Evolutionary conservation across 108 stramenopile genomes (phyloP).

Genomic region (Schizochytrium sp.): DNA sequence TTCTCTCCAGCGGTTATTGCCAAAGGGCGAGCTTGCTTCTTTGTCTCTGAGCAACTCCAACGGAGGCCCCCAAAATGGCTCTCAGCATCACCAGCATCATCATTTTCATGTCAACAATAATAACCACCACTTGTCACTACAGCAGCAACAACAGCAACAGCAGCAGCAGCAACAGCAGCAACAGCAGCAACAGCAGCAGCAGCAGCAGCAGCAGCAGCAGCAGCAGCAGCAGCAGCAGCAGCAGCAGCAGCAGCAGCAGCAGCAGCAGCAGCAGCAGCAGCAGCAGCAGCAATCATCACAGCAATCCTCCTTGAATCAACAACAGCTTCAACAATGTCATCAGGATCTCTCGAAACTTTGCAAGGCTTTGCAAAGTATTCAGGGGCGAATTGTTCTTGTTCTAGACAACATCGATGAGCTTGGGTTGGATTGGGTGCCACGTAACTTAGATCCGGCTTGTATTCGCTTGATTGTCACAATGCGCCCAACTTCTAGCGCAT

Average conservation of each 20-base stretch:
- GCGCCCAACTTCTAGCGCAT: not conserved
- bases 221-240: not conserved
- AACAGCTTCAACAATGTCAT: not conserved
- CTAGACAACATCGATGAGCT: not conserved
- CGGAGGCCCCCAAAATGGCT: not conserved
- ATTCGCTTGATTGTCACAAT: not conserved
- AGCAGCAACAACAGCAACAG: conserved; percentile 16
- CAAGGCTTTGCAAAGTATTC: not conserved
- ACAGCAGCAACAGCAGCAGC: no score
- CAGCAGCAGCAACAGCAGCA: not conserved
- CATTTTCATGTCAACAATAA: not conserved
- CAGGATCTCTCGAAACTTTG: not conserved
- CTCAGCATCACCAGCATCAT: not conserved
- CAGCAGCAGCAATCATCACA: not conserved
- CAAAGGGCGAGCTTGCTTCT: no score
- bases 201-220: not conserved
- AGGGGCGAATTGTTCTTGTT: not conserved
- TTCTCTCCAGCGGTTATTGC: no score
- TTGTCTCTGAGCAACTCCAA: no score
- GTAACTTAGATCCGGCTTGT: not conserved
- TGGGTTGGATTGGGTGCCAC: not conserved
- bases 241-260: not conserved
- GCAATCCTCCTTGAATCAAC: not conserved
- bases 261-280: no score
- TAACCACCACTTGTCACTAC: not conserved